Base-by-base conservation (phyloP, 2,329 filamentous ascomycete species). In the Alternaria alternata region DNA sequence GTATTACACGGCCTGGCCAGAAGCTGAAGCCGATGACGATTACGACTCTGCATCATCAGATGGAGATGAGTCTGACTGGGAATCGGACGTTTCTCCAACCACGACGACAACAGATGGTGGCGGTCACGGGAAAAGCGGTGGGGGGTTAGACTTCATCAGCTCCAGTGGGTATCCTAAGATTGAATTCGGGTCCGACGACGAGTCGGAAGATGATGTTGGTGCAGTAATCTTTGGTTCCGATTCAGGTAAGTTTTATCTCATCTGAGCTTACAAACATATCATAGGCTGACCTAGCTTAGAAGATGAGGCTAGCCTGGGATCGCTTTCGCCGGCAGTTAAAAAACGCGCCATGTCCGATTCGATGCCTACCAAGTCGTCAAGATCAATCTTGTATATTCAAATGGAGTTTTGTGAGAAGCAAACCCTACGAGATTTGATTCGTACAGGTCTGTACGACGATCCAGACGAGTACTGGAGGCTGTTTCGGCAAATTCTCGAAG, bases 371-470 rank as follows among this genome's bases (percentile, higher is more conserved):
- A 83, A 85, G 43, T 80, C 87, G 4, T 85, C 87, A 61, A 87
- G 87, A 53, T 94, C 91, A 0, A 89, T 94, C 7, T 84, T 99
- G 42, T 99, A 97, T 76, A 98, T 99, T 57, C 95, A 96, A 62
- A 99, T 99, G 95, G 95, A 99, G 75, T 96, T 97, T 68, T 99
- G 95, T 73, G 94, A 98, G 76, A 95, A 94, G 74, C 88, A 91
- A 67, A 98, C 95, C 0, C 85, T 99, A 32, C 90, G 94, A 20
- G 93, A 98, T 82, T 81, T 97, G 30, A 96, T 99, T 58, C 86
- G 87, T 22, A 88, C 90, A 70, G 90, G 89, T 30, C 81, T 98
- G 11, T 87, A 88, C 68, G 89, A 91, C 67, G 88, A 94, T 58
- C 84, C 86, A 2, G 86, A 93, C 28, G 91, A 96, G 70, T 87